Evolutionary conservation across 148 eudicot species (phyloP), one percentile per base, ranked within the genome.

Genomic region (Euryodendron excelsum): DNA sequence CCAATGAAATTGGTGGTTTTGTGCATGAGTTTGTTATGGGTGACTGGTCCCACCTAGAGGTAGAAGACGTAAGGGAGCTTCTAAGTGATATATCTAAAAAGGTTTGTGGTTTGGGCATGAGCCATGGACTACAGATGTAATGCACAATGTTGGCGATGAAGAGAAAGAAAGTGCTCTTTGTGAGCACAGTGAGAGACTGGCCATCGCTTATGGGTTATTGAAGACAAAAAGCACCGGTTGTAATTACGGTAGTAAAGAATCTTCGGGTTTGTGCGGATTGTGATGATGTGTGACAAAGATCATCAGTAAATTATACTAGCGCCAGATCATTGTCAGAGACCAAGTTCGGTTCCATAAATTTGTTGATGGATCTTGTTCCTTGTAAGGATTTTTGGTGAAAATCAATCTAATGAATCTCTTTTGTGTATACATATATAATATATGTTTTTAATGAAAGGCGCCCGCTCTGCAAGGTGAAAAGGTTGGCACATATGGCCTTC

Each of bases 1-100:
- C 82, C 52, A 80, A 84, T 37, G 87, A 87, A 56, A 52, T 84
- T 50, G 83, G 75, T 25, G 80, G 84, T 18, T 37, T 33, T 48
- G 70, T 82, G 33, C 86, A 84, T 13, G 87, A 84, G 79, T 87
- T 87, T 76, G 78, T 78, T 21, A 75, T 80, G 80, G 86, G 89
- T 45, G 80, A 78, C 34, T 80, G 87, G 87, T 80, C 89, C 21
- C 89, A 87, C 69, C 84, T 87, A 18, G 80, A 84, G 48, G 78
- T 82, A 5, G 53, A 72, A 36, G 85, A 45, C 34, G 82, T 84
- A 70, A 74, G 78, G 64, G 80, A 74, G 52, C 15, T 75, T 36
- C 28, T 87, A 47, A 37, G 28, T 12, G 84, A 80, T 31, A 71
- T 84, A 36, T 4, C 66, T 1, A 12, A 47, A 33, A 70, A 76